These are phyloP conservation scores for Santalum album DNA, from an alignment of 164 flowering plant species.

Conservation along the genomic window DNA sequence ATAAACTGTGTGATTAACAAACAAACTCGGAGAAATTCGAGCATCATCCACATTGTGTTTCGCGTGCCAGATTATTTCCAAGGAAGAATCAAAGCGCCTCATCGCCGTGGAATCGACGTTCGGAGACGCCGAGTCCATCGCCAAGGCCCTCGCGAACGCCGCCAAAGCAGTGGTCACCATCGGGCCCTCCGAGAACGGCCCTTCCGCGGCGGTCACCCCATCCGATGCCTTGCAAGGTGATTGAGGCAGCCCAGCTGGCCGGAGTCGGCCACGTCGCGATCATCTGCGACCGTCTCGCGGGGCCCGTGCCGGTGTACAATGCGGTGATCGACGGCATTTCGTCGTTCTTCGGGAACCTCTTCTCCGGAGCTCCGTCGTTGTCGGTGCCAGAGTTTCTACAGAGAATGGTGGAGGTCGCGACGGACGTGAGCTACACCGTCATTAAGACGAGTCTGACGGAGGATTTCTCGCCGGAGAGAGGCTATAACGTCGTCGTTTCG, in stretches of 20 bases:
- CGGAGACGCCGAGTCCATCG: conserved; percentile 57
- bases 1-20: no score
- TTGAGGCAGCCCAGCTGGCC: conserved; percentile 72
- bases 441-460: conserved; percentile 68
- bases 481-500: conserved; percentile 59
- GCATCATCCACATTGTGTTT: no score
- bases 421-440: conserved; percentile 62
- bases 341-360: conserved; percentile 71
- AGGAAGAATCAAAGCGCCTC: conserved; percentile 60
- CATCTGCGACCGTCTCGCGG: conserved; percentile 37
- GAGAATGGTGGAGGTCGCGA: conserved; percentile 31
- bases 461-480: conserved; percentile 61
- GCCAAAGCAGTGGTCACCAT: conserved; percentile 86
- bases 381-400: conserved; percentile 51
- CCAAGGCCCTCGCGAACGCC: conserved; percentile 92
- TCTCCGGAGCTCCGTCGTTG: conserved; percentile 38
- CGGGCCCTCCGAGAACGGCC: conserved; percentile 70
- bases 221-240: conserved; percentile 62
- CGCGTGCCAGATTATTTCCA: conserved; percentile 53
- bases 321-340: conserved; percentile 75
- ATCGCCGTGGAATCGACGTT: conserved; percentile 75
- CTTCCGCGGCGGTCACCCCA: conserved; percentile 41
- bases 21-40: no score
- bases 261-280: conserved; percentile 78
- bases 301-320: conserved; percentile 33